Percentiles rank a stretch among this genome's conserved stretches.
These are phyloP conservation scores for Nitzschia inconspicua DNA, from an alignment of 108 stramenopile species.

Conservation along the genomic window DNA sequence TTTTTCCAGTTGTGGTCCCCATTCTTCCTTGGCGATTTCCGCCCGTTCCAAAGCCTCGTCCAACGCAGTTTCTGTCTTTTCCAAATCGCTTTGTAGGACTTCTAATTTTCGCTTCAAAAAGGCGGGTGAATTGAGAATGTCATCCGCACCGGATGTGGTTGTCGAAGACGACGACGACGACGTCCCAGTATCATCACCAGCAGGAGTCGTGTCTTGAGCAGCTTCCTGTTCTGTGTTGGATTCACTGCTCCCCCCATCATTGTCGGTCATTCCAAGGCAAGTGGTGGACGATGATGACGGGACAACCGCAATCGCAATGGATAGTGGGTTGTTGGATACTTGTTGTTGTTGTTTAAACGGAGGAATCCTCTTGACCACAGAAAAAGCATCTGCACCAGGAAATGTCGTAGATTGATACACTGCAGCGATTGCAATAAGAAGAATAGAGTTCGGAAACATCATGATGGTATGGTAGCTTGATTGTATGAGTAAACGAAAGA, in stretches of 20 bases:
- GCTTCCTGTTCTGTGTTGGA: neutral
- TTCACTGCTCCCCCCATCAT: neutral
- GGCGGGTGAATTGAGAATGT: slow-evolving; percentile 83
- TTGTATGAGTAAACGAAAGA: neutral
- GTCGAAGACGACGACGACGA: neutral
- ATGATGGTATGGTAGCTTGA: neutral
- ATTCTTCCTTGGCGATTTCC: slow-evolving; percentile 72
- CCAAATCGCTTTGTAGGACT: slow-evolving; percentile 70
- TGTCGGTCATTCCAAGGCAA: slow-evolving; percentile 9
- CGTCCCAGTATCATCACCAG: slow-evolving; percentile 24
- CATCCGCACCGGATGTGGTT: slow-evolving; percentile 16
- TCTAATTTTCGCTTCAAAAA: slow-evolving; percentile 81
- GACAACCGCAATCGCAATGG: neutral
- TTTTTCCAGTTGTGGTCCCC: slow-evolving; percentile 68
- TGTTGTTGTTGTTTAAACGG: neutral
- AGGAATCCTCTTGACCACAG: neutral
- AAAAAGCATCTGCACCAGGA: slow-evolving; percentile 1
- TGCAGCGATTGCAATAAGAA: neutral
- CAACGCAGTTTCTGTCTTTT: slow-evolving; percentile 48
- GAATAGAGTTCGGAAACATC: slow-evolving; percentile 7
- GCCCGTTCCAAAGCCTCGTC: slow-evolving; percentile 50
- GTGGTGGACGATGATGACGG: slow-evolving; percentile 14
- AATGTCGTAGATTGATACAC: no score
- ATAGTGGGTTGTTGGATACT: neutral
- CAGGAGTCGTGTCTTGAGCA: neutral